Conservation (phyloP, 2,329 filamentous ascomycete genomes). For the Fusarium anguioides region DNA sequence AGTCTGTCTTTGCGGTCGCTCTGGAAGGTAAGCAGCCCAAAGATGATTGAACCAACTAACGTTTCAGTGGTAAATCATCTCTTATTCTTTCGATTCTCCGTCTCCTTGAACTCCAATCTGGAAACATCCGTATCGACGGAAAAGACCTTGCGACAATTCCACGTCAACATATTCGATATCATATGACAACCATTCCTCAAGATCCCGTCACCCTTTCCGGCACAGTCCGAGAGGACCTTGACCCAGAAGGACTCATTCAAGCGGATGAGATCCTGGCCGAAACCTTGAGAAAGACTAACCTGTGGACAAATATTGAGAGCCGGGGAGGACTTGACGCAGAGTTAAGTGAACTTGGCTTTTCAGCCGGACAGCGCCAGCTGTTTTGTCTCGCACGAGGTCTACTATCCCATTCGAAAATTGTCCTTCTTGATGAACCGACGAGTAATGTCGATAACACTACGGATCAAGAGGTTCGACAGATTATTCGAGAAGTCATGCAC, state of each 20-base stretch:
- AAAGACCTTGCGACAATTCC: conserved; percentile 55
- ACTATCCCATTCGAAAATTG: conserved; percentile 47
- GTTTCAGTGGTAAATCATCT: conserved; percentile 60
- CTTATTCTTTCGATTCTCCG: conserved; percentile 60
- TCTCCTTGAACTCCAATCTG: conserved; percentile 56
- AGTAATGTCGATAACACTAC: conserved; percentile 48
- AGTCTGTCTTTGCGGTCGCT: conserved; percentile 63
- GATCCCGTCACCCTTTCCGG: conserved; percentile 59
- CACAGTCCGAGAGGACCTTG: conserved; percentile 60
- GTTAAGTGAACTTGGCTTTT: conserved; percentile 50
- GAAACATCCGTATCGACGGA: conserved; percentile 56
- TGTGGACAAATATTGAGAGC: conserved; percentile 54
- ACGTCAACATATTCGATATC: conserved; percentile 56
- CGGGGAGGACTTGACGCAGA: conserved; percentile 53
- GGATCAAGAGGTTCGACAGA: conserved; percentile 41
- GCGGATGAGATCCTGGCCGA: conserved; percentile 54
- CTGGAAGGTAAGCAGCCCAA: conserved; percentile 47
- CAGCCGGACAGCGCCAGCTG: conserved; percentile 59
- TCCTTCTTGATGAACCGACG: conserved; percentile 49
- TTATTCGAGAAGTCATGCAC: conserved; percentile 37
- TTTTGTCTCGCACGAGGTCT: conserved; percentile 61
- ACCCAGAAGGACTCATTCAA: conserved; percentile 50
- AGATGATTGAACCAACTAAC: not conserved
- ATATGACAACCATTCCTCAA: conserved; percentile 60
- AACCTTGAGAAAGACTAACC: conserved; percentile 56